These are phyloP conservation scores for Eucalyptus tenuipes DNA, from an alignment of 345 rosid genomes.

Conservation along the genomic window DNA sequence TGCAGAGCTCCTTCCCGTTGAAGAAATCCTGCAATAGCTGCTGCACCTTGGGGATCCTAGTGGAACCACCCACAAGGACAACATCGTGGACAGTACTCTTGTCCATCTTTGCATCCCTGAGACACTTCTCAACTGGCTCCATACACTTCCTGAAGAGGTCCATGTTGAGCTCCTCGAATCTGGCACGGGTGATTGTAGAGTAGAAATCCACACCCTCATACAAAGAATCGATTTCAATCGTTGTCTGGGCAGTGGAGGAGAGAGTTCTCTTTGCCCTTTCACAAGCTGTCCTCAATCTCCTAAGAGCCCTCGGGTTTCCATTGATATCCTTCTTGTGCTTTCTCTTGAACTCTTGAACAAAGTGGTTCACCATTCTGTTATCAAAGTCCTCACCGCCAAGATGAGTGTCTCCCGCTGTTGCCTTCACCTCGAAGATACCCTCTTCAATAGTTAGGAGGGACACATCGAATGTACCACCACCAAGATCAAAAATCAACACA, in stretches of 20 bases:
- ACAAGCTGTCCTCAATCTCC: constrained; percentile 64
- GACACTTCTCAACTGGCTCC: constrained; percentile 68
- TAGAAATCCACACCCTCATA: constrained; percentile 68
- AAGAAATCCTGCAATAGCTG: constrained; percentile 54
- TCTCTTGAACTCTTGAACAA: constrained; percentile 65
- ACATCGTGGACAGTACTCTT: constrained; percentile 50
- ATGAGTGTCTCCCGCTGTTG: constrained; percentile 74
- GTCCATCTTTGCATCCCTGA: constrained; percentile 74
- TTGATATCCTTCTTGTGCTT: constrained; percentile 64
- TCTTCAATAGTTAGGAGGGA: constrained; percentile 59
- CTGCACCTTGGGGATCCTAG: constrained; percentile 67
- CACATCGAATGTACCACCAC: constrained; percentile 75
- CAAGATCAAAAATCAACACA: constrained; percentile 53
- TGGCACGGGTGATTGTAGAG: constrained; percentile 53
- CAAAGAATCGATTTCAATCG: constrained; percentile 57
- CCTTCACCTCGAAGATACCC: constrained; percentile 67
- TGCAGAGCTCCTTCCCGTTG: constrained; percentile 70
- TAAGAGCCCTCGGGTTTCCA: constrained; percentile 53
- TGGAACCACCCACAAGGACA: constrained; percentile 59
- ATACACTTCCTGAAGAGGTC: constrained; percentile 63
- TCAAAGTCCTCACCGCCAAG: constrained; percentile 74
- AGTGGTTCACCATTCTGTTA: constrained; percentile 62
- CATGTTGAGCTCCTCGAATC: constrained; percentile 62
- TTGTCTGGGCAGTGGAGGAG: constrained; percentile 54
- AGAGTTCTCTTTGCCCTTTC: constrained; percentile 68